Base-by-base conservation (phyloP, 768 basidiomycete genomes). In the Galerina marginata region DNA sequence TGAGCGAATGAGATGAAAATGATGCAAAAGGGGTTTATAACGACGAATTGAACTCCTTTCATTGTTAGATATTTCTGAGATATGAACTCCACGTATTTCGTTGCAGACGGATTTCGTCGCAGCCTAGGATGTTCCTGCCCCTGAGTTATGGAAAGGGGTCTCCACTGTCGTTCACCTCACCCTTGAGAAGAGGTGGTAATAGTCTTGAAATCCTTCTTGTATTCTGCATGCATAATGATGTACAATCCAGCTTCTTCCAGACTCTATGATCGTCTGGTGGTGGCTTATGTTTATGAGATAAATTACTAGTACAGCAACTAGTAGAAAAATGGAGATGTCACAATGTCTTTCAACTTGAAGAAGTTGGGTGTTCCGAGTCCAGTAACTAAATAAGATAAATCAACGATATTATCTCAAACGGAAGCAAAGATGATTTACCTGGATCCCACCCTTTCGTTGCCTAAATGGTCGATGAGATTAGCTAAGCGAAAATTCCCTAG, bases 361-460 rank as follows among this genome's bases (percentile, higher is more conserved):
- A 86, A 84, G 67, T 85, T 77, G 3, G 83, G 84, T 9, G 85
- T 85, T 1, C 85, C 85, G 14, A 83, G 68, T 20, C 85, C 85
- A 45, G 84, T 86, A 9, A 86, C 84, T 82, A 60, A 33, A 58
- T 42, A 36, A 47, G 38, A 6, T 12, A 33, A 33, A 53, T 43
- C 36, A 57, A 26, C 20, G n/a, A 58, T 20, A 53, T 38, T 43
- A 38, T 26, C n/a, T 39, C 12, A 33, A 11, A 12, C 2, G 50
- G 47, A n/a, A 33, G 58, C 6, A 25, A 47, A 62, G 36, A 48
- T 9, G 9, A 72, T 77, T 69, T 63, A 85, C 85, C 79, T 37
- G 86, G 81, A 74, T 87, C 86, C 86, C 86, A 88, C 47, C 86
- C 86, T 54, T 50, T 54, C n/a, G 82, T 80, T 4, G 83, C 78